Evolutionary conservation across 179 eudicot genomes (phyloP), one percentile per base, ranked within the genome.

Genomic region (Monotropa hypopitys): DNA sequence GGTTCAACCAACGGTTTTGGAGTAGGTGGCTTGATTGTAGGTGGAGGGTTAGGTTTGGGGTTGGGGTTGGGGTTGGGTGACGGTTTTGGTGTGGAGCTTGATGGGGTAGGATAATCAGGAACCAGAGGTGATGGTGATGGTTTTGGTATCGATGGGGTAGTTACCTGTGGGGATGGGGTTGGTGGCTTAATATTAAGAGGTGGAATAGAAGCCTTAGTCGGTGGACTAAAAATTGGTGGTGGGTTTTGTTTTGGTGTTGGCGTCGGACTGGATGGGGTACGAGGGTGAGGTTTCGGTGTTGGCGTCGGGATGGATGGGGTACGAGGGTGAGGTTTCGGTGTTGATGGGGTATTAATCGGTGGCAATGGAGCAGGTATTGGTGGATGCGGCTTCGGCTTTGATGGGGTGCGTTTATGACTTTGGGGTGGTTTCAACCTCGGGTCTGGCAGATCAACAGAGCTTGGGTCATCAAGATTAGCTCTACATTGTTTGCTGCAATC

Each of bases 401-500:
- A 11, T 1, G 45, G 35, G 73, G 30, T 18, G 49, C 13, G 79
- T 10, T 16, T 57, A 40, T 28, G 43, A 4, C 7, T 46, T 35
- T 5, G 40, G 11, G 74, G 42, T 12, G 75, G 47, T 3, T 43
- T 12, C 3, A 74, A 69, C 0, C 28, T 6, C 7, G 56, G 46
- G 13, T 53, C 13, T 75, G 49, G 4, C 0, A 15, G 46, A 72
- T 56, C 20, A 35, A 4, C 47, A 1, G 84, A 75, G n/a, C 61
- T 72, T 7, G 68, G 57, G 0, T 53, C 23, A 0, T 23, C 76
- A 9, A 13, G 53, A 74, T 6, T 80, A 61, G 0, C 38, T 68
- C 84, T 66, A 46, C 87, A 86, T 3, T 49, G 65, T 6, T 62
- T 46, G 32, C 59, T 67, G 70, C 97, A 93, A 75, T 89, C 87